Conservation (phyloP, 164 flowering plant genomes). For the Macadamia integrifolia region DNA sequence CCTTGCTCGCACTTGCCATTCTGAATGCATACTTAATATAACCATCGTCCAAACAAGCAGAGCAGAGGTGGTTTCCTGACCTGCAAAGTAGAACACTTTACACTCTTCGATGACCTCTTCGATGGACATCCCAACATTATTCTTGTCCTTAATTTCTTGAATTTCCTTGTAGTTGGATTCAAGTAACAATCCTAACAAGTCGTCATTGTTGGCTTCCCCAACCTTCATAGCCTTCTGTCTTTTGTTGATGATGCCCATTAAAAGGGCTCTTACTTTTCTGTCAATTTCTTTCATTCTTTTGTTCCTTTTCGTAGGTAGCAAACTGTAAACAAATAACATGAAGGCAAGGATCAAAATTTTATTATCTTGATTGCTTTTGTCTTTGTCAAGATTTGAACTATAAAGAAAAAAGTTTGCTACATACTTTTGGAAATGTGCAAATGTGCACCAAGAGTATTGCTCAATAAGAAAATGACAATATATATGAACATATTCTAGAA, state of each 20-base stretch:
- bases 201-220: neutral
- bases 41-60: slow-evolving; percentile 17
- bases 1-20: slow-evolving; percentile 12
- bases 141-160: neutral
- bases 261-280: neutral
- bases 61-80: slow-evolving; percentile 13
- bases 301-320: neutral
- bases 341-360: too few relatives aligned
- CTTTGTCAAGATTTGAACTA: too few relatives aligned
- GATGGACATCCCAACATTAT: slow-evolving; percentile 20
- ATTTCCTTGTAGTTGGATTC: neutral
- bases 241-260: neutral
- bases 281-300: neutral
- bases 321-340: neutral
- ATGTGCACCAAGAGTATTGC: too few relatives aligned
- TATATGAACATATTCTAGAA: too few relatives aligned
- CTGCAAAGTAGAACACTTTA: slow-evolving; percentile 19
- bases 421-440: too few relatives aligned
- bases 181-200: neutral
- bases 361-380: too few relatives aligned
- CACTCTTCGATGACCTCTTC: slow-evolving; percentile 42
- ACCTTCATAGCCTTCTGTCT: neutral
- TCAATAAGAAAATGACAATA: too few relatives aligned
- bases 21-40: slow-evolving; percentile 8
- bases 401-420: too few relatives aligned